phyloP scores from a whole-genome alignment of 805 yeast species.

The Wickerhamomyces queroliae region DNA sequence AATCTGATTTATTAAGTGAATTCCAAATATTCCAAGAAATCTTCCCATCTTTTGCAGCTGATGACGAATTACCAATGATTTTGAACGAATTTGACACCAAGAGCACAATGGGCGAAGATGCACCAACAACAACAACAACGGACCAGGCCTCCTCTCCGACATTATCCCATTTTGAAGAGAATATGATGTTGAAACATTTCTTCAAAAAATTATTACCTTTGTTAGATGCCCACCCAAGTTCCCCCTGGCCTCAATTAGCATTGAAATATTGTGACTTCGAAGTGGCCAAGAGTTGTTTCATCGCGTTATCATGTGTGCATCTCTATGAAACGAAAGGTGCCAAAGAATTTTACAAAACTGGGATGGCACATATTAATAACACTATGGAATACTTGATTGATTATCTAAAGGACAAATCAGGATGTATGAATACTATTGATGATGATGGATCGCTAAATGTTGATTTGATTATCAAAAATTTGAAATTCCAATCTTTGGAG shows the following conservation, averaged over 20 bases:
- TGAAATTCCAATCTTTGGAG: slow-evolving; percentile 27
- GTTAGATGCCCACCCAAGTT: slow-evolving; percentile 52
- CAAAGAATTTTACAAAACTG: slow-evolving; percentile 43
- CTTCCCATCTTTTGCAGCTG: slow-evolving; percentile 17
- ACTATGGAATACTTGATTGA: slow-evolving; percentile 50
- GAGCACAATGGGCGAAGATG: neutral
- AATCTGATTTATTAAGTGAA: slow-evolving; percentile 13
- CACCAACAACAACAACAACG: too few species aligned
- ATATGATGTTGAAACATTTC: slow-evolving; percentile 49
- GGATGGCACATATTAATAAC: slow-evolving; percentile 47
- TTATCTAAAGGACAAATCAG: slow-evolving; percentile 28
- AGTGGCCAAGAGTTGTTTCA: slow-evolving; percentile 51
- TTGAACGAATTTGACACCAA: slow-evolving; percentile 7
- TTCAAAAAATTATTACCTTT: slow-evolving; percentile 47
- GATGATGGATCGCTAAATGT: slow-evolving; percentile 23
- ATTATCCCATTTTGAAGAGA: slow-evolving; percentile 42
- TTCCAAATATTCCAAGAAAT: slow-evolving; percentile 21
- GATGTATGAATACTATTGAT: slow-evolving; percentile 3
- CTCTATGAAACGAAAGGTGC: slow-evolving; percentile 51
- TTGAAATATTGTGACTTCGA: slow-evolving; percentile 52
- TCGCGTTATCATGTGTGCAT: slow-evolving; percentile 51
- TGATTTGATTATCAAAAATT: slow-evolving; percentile 28
- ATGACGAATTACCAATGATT: slow-evolving; percentile 12
- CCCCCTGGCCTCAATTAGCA: slow-evolving; percentile 59
- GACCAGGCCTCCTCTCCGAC: too few species aligned